Base-by-base conservation (phyloP, 371 early-diverging fungal genomes). In the Homolaphlyctis polyrhiza region DNA sequence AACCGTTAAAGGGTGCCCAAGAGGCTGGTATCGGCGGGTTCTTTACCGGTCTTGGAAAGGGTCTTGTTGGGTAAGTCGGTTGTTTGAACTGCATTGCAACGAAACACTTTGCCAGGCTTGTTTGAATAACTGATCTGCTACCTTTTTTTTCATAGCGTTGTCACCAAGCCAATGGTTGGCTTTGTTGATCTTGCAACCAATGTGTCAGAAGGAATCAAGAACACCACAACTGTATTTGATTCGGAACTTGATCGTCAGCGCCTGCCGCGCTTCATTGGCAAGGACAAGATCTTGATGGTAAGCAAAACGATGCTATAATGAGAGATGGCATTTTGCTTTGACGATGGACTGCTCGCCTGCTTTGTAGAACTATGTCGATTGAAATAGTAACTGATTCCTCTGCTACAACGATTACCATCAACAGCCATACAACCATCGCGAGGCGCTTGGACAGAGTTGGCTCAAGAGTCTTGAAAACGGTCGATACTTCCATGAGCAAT, bases 41-140 rank as follows among this genome's bases (percentile, higher is more conserved):
- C 70, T 84, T 97, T 72, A 92, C 88, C 66, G 99, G 99, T n/a
- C 79, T 99, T 1, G 97, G 96, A 32, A 94, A 91, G 74, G 99
- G 97, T 0, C 67, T 96, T 18, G 91, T 98, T 14, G 99, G 98
- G 86, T 86, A 79, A 71, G 71, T 67, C 29, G 39, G 59, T 6
- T 16, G 32, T 51, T 14, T 6, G 8, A 14, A 51, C n/a, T 21
- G 11, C 27, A 27, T 51, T 21, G 32, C 27, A 6, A 25, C 27
- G 25, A 27, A 45, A 32, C 32, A 11, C 32, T 51, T 28, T 51
- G 32, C 28, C n/a, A n/a, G n/a, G n/a, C n/a, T n/a, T n/a, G n/a
- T n/a, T n/a, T n/a, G n/a, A n/a, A n/a, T n/a, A 14, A 51, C 28
- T 28, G 32, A 51, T 27, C 32, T 27, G 32, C 25, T 6, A 8